Base-by-base conservation (phyloP, 202 grass and related monocot species). In the Schoenoplectus tabernaemontani region DNA sequence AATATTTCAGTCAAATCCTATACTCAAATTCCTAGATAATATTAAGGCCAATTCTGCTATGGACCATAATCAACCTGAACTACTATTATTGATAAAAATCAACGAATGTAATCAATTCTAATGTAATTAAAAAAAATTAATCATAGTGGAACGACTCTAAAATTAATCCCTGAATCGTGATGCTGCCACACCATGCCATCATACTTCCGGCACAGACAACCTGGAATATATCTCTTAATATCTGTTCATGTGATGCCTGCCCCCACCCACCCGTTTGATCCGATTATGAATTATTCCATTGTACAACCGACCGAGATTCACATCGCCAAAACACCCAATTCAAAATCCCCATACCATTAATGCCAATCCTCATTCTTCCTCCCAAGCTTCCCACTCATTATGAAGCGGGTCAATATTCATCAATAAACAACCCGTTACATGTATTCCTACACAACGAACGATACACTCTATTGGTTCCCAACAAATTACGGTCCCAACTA, bases 241-340 rank as follows among this genome's bases (percentile, higher is more conserved):
- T 50, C 43, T 4, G 43, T 17, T 73, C 68, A 73, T 73, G 68
- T 73, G 68, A 43, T 32, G 13, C 68, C 67, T 48, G 41, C 67
- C 7, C 46, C n/a, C n/a, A n/a, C 15, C 11, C 46, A 73, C 69
- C 69, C 46, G 24, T 50, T 73, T 33, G 46, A 74, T 53, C 70
- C 26, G 26, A 74, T 74, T 54, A 74, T 19, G 47, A 75, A 54
- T 54, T 74, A 50, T 74, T 74, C 43, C 43, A 54, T 74, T 33
- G 70, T 54, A 74, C 70, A 16, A 50, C 68, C 68, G 68, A 72
- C 68, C 68, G 43, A 72, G 68, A 72, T 72, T 72, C 68, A 42
- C 44, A 47, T 50, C 41, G 1, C 68, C 23, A 71, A 71, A 58
- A 2, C 10, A 24, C 19, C 57, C 46, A 33, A 13, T 58, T 59